Base-by-base conservation (phyloP, 306 rosid species). In the Amphicarpaea edgeworthii region DNA sequence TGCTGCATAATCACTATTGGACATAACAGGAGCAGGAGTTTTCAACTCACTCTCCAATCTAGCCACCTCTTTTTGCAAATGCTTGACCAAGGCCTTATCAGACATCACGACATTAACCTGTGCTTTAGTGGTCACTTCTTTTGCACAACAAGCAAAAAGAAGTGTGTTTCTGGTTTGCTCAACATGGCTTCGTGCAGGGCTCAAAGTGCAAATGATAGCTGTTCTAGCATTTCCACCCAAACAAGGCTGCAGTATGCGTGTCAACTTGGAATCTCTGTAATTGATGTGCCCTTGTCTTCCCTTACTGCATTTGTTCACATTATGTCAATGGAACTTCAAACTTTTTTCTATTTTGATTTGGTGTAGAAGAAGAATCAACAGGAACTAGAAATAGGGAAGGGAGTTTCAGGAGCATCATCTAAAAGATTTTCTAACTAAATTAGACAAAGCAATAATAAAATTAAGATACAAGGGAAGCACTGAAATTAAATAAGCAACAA, bases 201-300 rank as follows among this genome's bases (percentile, higher is more conserved):
- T 96, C 86, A 96, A 76, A 79, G 98, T 96, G 89, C 99, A 96
- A 79, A 96, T 82, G 83, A 96, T 85, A 76, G 99, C 99, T 78
- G 99, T 96, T 90, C 99, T 87, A 77, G 99, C 99, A 83, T 96
- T 96, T 70, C 99, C 99, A 79, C 98, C 98, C 77, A 96, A 81
- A 83, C 89, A 90, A 53, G 99, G 97, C 93, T 96, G 99, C 70
- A 96, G 92, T 54, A 96, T 89, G 65, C 99, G 97, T 7, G 99
- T 96, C 81, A 96, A 83, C 89, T 90, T 96, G 40, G 99, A 96
- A 83, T 96, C 99, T 83, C 99, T 88, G 88, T 92, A 96, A 81
- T 96, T 96, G 76, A 96, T 75, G 83, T 96, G 99, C 6, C 97
- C 99, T 7, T 92, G 81, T 76, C 89, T 89, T 79, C 97, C 99